These are phyloP conservation scores for Calcarisporium arbuscula DNA, from an alignment of 2,329 filamentous ascomycete species.

Conservation along the genomic window DNA sequence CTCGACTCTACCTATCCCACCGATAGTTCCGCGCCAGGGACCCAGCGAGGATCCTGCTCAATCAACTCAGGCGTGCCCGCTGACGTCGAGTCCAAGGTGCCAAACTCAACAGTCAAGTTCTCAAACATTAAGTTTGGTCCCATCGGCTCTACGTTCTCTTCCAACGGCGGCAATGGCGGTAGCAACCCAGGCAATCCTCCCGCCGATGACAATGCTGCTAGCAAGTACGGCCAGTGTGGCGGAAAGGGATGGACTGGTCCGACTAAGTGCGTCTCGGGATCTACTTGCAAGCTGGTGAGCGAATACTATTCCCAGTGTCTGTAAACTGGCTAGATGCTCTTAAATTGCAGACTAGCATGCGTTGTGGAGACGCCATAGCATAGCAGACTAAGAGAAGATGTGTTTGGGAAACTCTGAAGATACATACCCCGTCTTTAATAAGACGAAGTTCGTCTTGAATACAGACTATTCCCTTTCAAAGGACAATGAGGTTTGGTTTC, in stretches of 20 bases:
- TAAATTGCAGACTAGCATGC: too few relatives aligned
- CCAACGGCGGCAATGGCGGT: conserved; percentile 4
- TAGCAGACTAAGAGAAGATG: too few relatives aligned
- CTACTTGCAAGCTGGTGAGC: conserved; percentile 30
- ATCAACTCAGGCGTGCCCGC: conserved; percentile 44
- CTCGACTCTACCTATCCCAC: conserved; percentile 61
- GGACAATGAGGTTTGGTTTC: too few relatives aligned
- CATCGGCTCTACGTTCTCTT: conserved; percentile 44
- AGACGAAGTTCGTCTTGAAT: too few relatives aligned
- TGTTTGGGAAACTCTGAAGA: too few relatives aligned
- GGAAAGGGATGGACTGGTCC: conserved; percentile 28
- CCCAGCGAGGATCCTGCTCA: conserved; percentile 48
- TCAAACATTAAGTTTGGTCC: conserved; percentile 54
- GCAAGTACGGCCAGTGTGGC: conserved; percentile 30
- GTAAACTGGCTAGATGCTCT: too few relatives aligned
- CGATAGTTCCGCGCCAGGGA: conserved; percentile 32
- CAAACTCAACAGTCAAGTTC: conserved; percentile 47
- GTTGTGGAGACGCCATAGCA: too few relatives aligned
- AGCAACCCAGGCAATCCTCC: conserved; percentile 12
- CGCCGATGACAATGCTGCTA: conserved; percentile 4
- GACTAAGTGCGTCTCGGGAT: conserved; percentile 26
- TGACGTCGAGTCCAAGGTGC: conserved; percentile 38
- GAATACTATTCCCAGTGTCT: conserved; percentile 36
- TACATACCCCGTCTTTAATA: too few relatives aligned
- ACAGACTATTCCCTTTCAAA: too few relatives aligned